These are phyloP conservation scores for Backusella macrospora DNA, from an alignment of 192 early-diverging fungal species.

Conservation along the genomic window DNA sequence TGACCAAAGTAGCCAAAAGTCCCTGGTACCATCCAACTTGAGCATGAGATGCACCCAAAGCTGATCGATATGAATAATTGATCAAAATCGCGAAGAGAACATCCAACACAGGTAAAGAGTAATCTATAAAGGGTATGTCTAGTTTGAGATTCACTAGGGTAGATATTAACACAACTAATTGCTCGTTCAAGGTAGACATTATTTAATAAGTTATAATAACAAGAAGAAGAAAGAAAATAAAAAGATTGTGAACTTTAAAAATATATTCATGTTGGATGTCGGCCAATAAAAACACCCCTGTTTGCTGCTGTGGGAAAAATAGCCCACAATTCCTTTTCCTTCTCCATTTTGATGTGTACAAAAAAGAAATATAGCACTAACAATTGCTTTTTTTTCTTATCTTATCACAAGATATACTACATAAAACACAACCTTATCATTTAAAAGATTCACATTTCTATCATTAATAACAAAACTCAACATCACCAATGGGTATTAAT, in stretches of 20 bases:
- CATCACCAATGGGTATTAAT: too few relatives aligned
- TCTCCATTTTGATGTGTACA: slow-evolving; percentile 5
- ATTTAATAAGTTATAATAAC: neutral
- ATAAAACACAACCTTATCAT: neutral
- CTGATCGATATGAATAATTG: slow-evolving; percentile 29
- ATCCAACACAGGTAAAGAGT: slow-evolving; percentile 17
- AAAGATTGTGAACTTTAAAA: neutral
- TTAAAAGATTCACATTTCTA: neutral
- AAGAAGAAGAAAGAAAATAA: slow-evolving; percentile 8
- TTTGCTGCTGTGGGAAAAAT: slow-evolving; percentile 6
- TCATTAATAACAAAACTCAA: too few relatives aligned
- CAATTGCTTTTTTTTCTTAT: neutral
- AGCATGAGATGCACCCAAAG: slow-evolving; percentile 28
- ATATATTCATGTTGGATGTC: neutral
- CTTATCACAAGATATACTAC: neutral
- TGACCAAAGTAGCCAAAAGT: slow-evolving; percentile 36
- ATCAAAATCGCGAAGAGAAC: slow-evolving; percentile 26
- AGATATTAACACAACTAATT: slow-evolving; percentile 4
- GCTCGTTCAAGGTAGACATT: slow-evolving; percentile 23
- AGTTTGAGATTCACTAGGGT: neutral
- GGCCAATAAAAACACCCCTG: slow-evolving; percentile 15
- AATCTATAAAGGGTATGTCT: slow-evolving; percentile 5
- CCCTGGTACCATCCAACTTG: slow-evolving; percentile 42
- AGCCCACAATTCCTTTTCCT: neutral
- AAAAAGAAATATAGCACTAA: neutral